Conservation (phyloP, 345 rosid species). For the Isatis tinctoria region DNA sequence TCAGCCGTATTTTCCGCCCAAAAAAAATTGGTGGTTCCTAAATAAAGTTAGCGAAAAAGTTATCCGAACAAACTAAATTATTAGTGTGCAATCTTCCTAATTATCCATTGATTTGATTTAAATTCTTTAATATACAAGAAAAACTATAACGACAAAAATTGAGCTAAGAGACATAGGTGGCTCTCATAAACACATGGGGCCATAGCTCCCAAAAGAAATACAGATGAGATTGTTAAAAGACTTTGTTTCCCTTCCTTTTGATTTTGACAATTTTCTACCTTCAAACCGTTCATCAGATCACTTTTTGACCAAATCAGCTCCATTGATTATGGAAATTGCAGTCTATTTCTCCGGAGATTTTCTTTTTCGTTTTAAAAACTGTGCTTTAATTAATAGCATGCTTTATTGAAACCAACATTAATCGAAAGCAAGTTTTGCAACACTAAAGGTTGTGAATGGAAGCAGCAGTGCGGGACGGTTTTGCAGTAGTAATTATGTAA, state of each 20-base stretch:
- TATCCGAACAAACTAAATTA: background rate
- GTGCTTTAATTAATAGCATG: background rate
- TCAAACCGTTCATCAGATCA: no score
- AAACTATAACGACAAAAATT: background rate
- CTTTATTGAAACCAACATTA: background rate
- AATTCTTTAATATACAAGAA: background rate
- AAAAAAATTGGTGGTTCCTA: background rate
- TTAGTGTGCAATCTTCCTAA: background rate
- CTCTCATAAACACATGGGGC: conserved; percentile 11
- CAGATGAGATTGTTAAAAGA: background rate
- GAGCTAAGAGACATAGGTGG: conserved; percentile 13
- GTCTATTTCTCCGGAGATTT: background rate
- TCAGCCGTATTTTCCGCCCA: background rate
- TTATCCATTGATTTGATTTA: background rate
- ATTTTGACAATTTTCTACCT: conserved; percentile 11
- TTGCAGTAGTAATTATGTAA: no score
- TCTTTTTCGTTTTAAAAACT: background rate
- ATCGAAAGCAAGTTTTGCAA: background rate
- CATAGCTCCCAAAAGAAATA: conserved; percentile 4
- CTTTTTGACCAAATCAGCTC: conserved; percentile 29
- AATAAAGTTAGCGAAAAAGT: background rate
- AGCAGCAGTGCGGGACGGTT: no score
- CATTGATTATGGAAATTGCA: conserved; percentile 13
- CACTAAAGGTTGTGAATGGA: no score
- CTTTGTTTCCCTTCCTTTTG: background rate